These are phyloP conservation scores for Tricharina praecox DNA, from an alignment of 495 filamentous ascomycete species.

Conservation along the genomic window DNA sequence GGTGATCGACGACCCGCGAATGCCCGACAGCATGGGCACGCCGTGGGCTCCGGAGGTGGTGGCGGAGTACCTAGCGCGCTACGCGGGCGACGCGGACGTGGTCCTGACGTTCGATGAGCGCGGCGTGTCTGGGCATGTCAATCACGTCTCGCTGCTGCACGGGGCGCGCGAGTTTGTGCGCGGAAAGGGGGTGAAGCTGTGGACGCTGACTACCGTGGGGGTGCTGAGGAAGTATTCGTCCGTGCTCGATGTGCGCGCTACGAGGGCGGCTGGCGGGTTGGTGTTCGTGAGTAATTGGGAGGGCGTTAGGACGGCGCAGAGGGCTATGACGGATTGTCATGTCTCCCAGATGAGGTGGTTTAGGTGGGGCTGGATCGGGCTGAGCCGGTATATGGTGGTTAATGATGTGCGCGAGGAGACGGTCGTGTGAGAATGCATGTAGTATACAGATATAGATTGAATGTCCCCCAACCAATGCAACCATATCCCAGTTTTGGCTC, in stretches of 20 bases:
- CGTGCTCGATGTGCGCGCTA: conserved; percentile 54
- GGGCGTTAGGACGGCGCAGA: conserved; percentile 50
- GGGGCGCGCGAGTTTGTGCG: conserved; percentile 57
- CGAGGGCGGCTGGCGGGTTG: conserved; percentile 37
- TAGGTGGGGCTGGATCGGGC: conserved; percentile 81
- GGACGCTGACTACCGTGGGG: conserved; percentile 57
- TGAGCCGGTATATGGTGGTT: conserved; percentile 87
- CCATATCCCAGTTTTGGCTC: too few relatives aligned
- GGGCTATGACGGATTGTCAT: conserved; percentile 75
- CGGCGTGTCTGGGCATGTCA: conserved; percentile 74
- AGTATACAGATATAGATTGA: too few relatives aligned
- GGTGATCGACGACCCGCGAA: conserved; percentile 61
- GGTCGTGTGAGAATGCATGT: too few relatives aligned
- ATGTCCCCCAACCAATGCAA: too few relatives aligned
- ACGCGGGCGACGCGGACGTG: conserved; percentile 48
- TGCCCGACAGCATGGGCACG: conserved; percentile 71
- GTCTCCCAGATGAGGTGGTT: conserved; percentile 98
- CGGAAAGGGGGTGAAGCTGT: conserved; percentile 52
- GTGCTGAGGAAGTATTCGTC: conserved; percentile 64
- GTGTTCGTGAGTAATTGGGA: conserved; percentile 51
- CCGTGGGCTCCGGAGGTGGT: conserved; percentile 57
- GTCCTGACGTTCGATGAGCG: conserved; percentile 72
- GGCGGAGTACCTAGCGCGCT: conserved; percentile 44
- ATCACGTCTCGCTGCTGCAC: conserved; percentile 74
- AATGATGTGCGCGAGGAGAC: conserved; percentile 68